These are phyloP conservation scores for Uronychia setigera DNA, from an alignment of 73 alveolate species.

Conservation along the genomic window DNA sequence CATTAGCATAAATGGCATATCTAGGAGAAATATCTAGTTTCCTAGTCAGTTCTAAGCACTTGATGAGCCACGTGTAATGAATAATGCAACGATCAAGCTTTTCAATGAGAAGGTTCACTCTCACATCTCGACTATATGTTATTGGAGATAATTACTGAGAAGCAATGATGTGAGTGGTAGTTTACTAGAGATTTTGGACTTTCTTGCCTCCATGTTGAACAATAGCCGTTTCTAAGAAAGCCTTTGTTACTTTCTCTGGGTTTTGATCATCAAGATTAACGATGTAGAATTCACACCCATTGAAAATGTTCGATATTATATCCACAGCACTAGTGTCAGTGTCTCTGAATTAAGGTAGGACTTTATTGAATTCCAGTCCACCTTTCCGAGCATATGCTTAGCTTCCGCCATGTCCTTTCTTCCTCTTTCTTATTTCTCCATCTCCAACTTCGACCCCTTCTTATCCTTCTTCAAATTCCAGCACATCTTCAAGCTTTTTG, in stretches of 20 bases:
- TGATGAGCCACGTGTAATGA: slow-evolving; percentile 87
- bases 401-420: slow-evolving; percentile 31
- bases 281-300: slow-evolving; percentile 91
- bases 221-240: slow-evolving; percentile 84
- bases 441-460: slow-evolving; percentile 72
- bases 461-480: slow-evolving; percentile 63
- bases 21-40: slow-evolving; percentile 86
- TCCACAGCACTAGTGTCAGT: slow-evolving; percentile 85
- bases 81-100: slow-evolving; percentile 76
- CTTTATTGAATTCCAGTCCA: slow-evolving; percentile 71
- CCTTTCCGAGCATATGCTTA: slow-evolving; percentile 59
- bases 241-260: slow-evolving; percentile 69
- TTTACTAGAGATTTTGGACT: slow-evolving; percentile 80
- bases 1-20: slow-evolving; percentile 82
- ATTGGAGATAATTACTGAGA: slow-evolving; percentile 24
- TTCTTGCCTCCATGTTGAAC: slow-evolving; percentile 96
- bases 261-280: slow-evolving; percentile 72
- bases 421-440: slow-evolving; percentile 72
- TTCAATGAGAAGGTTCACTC: slow-evolving; percentile 77
- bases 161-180: slow-evolving; percentile 93
- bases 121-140: slow-evolving; percentile 45
- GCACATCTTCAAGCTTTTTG: slow-evolving; percentile 56
- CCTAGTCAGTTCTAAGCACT: slow-evolving; percentile 80
- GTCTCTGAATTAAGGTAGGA: slow-evolving; percentile 74
- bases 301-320: slow-evolving; percentile 81